Evolutionary conservation across 169 alveolate genomes (phyloP), one percentile per base, ranked within the genome.

Genomic region (Eimeria maxima): DNA sequence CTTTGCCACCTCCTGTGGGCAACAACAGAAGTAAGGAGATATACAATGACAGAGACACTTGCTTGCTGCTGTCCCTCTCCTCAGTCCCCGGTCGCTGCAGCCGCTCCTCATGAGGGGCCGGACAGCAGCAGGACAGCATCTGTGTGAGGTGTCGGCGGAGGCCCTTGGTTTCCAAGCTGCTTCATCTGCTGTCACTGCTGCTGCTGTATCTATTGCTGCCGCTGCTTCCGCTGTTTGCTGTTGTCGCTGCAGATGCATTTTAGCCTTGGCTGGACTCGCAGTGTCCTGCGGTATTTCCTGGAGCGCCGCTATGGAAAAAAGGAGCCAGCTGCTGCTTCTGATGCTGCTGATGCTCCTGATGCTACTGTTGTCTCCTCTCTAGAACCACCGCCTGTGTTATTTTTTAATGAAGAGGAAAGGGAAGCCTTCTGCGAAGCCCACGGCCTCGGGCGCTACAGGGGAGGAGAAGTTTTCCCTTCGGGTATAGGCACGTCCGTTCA

Each of bases 1-100:
- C 93, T 94, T 24, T 83, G 96, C 53, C 88, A 86, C 45, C 60
- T 94, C 65, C 55, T 94, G 5, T 94, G 96, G 96, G 93, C 96
- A 7, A 16, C 69, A 11, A 87, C 96, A 3, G 96, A 94, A 90
- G 96, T 94, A 42, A 60, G 96, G 67, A 53, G 55, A 44, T 33
- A 69, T 24, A 47, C n/a, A n/a, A n/a, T n/a, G n/a, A 53, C 0
- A 14, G 60, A 7, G 60, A 11, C 16, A 0, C 1, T 2, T 53
- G 60, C 60, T 0, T 53, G 0, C 16, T 53, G 38, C 38, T 53
- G 60, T 53, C 60, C 16, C 16, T 53, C 60, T 4, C 74, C 42
- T 44, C 7, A 11, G 27, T 16, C 27, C 69, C 20, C 27, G 2
- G 27, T 0, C 69, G 38, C 60, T 53, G 22, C 42, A 24, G 74